Percentiles rank a stretch among this genome's conserved stretches.
Evolutionary conservation across 176 grass and related monocot species (phyloP).

Genomic region (Areca catechu): DNA sequence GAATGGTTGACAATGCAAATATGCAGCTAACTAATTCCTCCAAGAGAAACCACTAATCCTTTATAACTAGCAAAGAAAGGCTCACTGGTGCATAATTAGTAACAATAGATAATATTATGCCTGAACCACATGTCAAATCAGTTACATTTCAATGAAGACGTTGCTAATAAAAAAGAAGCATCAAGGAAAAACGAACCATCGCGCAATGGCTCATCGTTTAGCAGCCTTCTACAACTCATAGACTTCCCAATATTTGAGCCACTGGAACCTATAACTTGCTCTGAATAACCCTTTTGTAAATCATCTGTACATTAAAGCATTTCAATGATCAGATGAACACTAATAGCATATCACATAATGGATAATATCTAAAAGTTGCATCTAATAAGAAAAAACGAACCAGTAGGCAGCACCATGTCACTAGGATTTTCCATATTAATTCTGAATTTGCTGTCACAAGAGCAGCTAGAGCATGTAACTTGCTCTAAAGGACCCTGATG

Average conservation of each 20-base stretch:
- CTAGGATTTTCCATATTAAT: neutral
- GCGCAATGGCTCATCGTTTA: conserved; percentile 1
- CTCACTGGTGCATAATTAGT: no score
- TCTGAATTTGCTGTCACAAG: conserved; percentile 1
- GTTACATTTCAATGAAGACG: neutral
- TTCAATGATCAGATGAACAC: no score
- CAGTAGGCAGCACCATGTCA: no score
- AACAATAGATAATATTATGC: no score
- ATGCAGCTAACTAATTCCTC: no score
- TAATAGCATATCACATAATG: no score
- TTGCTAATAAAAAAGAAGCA: neutral
- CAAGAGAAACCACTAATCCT: no score
- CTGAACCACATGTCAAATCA: no score
- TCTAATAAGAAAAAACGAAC: neutral
- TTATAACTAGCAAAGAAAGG: no score
- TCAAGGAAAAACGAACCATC: conserved; percentile 3
- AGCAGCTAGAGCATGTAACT: neutral
- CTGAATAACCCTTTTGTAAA: neutral
- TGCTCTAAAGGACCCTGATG: neutral
- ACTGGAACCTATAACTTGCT: neutral
- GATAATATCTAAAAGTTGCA: neutral
- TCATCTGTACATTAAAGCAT: neutral
- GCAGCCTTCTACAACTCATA: neutral
- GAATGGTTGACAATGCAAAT: no score
- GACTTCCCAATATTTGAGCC: neutral